Base-by-base conservation (phyloP, 345 rosid species). In the Rhodomyrtus tomentosa region DNA sequence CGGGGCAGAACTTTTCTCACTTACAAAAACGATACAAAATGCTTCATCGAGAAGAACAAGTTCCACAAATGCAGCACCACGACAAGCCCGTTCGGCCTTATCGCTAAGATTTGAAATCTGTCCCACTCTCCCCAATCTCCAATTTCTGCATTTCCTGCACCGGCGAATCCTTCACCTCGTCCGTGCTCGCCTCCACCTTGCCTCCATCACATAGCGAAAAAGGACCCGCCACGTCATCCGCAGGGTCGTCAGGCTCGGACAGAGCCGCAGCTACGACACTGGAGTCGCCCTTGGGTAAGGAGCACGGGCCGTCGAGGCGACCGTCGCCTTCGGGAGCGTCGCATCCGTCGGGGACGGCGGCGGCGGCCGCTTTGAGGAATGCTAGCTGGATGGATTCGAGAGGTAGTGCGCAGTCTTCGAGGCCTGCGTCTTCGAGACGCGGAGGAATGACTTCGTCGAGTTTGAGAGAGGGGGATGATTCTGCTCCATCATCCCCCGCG, bases 381-480 rank as follows among this genome's bases (percentile, higher is more conserved):
- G 96, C 93, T 82, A 92, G 93, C 27, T 88, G 90, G 80, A 91
- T 94, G 81, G 92, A 88, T 3, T 93, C 95, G 16, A 92, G 92
- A 5, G 93, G 94, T 1, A 93, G 84, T 55, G 98, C 95, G 84
- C 94, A 93, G 81, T 94, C 94, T 74, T 92, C 94, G 68, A 95
- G 92, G 22, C 96, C 93, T 12, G 96, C 95, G 53, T 94, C 95
- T 82, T 91, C 93, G 16, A 91, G 88, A 2, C 89, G 92, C 27
- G 95, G 96, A 21, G 94, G 96, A 52, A 91, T 87, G 84, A 95
- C 91, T 68, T 83, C 87, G 55, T 68, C 79, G 13, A 36, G 79
- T 10, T 68, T 21, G 79, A 68, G 79, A 36, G 79, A 68, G 40
- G 79, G 45, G 45, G 79, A 68, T 5, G 79, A 5, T 36, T 20